Evolutionary conservation across 129 eudicot species (phyloP).

Genomic region (Erigeron canadensis): DNA sequence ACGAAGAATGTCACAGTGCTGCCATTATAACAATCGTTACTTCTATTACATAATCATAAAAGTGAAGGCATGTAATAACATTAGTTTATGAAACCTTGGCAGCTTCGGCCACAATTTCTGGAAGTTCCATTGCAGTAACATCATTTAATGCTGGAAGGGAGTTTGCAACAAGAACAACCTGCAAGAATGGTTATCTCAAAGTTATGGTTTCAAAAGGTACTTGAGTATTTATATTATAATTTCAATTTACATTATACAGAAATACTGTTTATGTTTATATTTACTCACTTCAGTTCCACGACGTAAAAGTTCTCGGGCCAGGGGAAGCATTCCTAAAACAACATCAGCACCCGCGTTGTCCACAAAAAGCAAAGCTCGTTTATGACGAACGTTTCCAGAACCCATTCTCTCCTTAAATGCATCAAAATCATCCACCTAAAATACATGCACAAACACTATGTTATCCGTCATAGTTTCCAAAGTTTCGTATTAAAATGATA

Average conservation of each 20-base stretch:
- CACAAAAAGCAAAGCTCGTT: conserved; percentile 93
- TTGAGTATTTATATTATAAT: not conserved
- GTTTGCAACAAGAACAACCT: conserved; percentile 98
- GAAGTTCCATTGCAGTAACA: conserved; percentile 94
- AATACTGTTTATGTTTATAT: not conserved
- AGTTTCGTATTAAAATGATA: conserved; percentile 7
- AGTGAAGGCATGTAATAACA: not conserved
- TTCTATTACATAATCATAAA: no score
- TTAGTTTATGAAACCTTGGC: conserved; percentile 63
- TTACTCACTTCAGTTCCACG: conserved; percentile 90
- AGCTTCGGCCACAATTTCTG: conserved; percentile 96
- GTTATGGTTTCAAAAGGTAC: not conserved
- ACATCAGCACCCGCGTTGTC: conserved; percentile 98
- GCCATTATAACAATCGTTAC: conserved; percentile 16
- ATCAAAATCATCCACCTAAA: conserved; percentile 94
- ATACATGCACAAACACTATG: conserved; percentile 7
- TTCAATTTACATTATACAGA: not conserved
- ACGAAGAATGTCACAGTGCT: conserved; percentile 98
- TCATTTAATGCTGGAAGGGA: conserved; percentile 96
- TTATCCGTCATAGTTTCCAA: not conserved
- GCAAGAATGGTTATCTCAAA: conserved; percentile 1
- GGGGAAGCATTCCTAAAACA: conserved; percentile 96
- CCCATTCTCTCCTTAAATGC: conserved; percentile 75
- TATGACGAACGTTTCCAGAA: conserved; percentile 51
- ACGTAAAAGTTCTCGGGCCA: conserved; percentile 89